phyloP scores from a whole-genome alignment of 176 grass and related monocot genomes.

The Cymbopogon citratus region DNA sequence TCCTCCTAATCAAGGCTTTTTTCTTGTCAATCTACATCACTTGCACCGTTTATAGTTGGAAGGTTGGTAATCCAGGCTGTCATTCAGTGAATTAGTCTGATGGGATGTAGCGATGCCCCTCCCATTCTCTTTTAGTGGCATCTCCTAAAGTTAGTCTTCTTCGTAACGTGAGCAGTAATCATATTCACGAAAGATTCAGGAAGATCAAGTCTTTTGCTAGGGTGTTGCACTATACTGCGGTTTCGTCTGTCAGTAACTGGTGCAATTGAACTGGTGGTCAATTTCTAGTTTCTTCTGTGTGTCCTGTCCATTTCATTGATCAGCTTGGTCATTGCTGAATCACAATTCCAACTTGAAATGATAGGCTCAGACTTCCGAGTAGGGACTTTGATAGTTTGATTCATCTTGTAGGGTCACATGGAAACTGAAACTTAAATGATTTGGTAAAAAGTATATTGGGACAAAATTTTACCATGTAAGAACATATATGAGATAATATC shows the following conservation, averaged over 20 bases:
- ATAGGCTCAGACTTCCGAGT: neutral
- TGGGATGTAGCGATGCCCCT: neutral
- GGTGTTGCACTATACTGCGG: neutral
- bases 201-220: constrained; percentile 3
- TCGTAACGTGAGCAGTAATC: constrained; percentile 16
- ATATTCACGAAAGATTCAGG: constrained; percentile 4
- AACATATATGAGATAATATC: neutral
- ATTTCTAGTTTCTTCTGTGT: neutral
- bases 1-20: neutral
- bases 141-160: constrained; percentile 21
- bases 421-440: neutral
- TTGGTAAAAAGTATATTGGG: neutral
- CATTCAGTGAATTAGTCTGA: constrained; percentile 25
- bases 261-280: neutral
- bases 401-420: neutral
- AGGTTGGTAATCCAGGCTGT: constrained; percentile 31
- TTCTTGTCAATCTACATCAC: neutral
- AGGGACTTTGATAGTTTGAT: neutral
- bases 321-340: constrained; percentile 10
- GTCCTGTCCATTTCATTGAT: neutral
- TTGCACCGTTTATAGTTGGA: constrained; percentile 17
- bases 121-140: neutral
- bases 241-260: neutral
- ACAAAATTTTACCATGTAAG: neutral
- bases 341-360: neutral